Percentiles rank a stretch among this genome's conserved stretches.
Conservation (phyloP, 331 rosid genomes). For the Prunus yedoensis region DNA sequence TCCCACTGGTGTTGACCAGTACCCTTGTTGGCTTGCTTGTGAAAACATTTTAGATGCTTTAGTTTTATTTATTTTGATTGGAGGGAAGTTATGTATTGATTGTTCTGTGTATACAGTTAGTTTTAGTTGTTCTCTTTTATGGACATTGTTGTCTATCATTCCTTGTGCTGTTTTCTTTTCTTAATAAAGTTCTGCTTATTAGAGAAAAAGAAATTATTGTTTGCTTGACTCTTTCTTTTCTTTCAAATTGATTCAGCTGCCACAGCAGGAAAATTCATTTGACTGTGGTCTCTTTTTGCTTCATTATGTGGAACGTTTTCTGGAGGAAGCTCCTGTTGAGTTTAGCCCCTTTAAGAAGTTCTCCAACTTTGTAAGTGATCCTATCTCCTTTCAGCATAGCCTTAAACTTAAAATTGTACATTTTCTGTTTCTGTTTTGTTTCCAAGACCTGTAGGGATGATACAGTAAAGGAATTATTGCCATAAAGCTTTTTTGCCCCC, state of each 20-base stretch:
- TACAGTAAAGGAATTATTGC: not conserved
- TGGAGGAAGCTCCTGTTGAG: constrained; percentile 58
- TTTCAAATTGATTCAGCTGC: constrained; percentile 50
- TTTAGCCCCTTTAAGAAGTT: constrained; percentile 51
- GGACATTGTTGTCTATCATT: not conserved
- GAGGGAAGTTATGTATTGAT: not conserved
- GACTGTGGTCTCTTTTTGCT: constrained; percentile 88
- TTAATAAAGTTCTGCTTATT: not conserved
- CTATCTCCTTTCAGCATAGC: constrained; percentile 14
- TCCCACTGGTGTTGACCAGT: no score
- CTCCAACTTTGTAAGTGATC: constrained; percentile 65
- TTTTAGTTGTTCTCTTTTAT: not conserved
- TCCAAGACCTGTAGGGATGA: not conserved
- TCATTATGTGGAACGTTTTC: constrained; percentile 69
- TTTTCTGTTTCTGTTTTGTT: not conserved
- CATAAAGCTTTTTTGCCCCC: no score
- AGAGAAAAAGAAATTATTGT: not conserved
- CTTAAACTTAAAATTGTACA: constrained; percentile 1
- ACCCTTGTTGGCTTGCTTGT: not conserved
- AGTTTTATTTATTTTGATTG: not conserved
- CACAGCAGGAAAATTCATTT: constrained; percentile 71
- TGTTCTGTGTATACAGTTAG: not conserved
- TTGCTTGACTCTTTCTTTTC: constrained; percentile 22
- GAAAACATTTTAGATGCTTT: not conserved
- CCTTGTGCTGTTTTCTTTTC: not conserved